These are phyloP conservation scores for Clathrospora elynae DNA, from an alignment of 2,329 filamentous ascomycete species.

Conservation along the genomic window DNA sequence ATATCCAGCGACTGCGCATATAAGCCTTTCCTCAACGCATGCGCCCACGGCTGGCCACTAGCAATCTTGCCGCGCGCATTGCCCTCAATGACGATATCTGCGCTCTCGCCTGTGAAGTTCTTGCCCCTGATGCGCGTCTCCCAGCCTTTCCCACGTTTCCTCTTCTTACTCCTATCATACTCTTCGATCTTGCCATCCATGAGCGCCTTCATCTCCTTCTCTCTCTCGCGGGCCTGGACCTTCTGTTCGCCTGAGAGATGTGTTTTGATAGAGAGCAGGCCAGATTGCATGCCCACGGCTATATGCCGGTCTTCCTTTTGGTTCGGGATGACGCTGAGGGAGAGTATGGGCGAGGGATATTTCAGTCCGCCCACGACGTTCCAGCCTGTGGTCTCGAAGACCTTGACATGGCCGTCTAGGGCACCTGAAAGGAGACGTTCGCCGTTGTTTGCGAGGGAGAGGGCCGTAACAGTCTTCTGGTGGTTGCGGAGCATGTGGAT, in stretches of 20 bases:
- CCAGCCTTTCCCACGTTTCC: slow-evolving; percentile 62
- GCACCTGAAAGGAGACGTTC: slow-evolving; percentile 83
- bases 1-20: slow-evolving; percentile 80
- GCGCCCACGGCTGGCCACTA: slow-evolving; percentile 77
- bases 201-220: slow-evolving; percentile 83
- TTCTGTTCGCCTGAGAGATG: slow-evolving; percentile 85
- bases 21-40: slow-evolving; percentile 75
- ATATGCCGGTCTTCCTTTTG: slow-evolving; percentile 86
- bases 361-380: slow-evolving; percentile 95
- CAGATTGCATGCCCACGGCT: slow-evolving; percentile 92
- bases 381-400: slow-evolving; percentile 93
- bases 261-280: slow-evolving; percentile 87
- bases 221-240: slow-evolving; percentile 72
- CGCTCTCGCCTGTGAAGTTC: slow-evolving; percentile 81
- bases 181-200: slow-evolving; percentile 77
- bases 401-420: slow-evolving; percentile 93
- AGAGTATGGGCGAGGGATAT: slow-evolving; percentile 88
- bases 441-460: slow-evolving; percentile 80
- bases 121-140: slow-evolving; percentile 69
- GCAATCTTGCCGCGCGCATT: slow-evolving; percentile 68
- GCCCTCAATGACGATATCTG: slow-evolving; percentile 84
- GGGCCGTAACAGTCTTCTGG: slow-evolving; percentile 93
- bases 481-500: slow-evolving; percentile 88
- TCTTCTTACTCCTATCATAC: slow-evolving; percentile 75
- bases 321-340: slow-evolving; percentile 74